phyloP scores from a whole-genome alignment of 805 yeast genomes.

The Ascoidea asiatica region DNA sequence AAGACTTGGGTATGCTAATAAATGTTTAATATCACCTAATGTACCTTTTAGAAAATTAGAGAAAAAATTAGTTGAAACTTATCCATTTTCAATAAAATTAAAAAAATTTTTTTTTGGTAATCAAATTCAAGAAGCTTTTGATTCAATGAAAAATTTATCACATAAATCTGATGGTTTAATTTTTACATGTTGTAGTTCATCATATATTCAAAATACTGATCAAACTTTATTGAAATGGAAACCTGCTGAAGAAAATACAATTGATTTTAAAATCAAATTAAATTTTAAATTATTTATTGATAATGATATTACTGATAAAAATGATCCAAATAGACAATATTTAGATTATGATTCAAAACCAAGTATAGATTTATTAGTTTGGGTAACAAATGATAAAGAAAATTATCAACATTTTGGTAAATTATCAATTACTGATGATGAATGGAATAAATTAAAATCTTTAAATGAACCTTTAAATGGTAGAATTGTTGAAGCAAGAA shows the following conservation, averaged over 20 bases:
- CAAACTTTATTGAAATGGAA: slow-evolving; percentile 86
- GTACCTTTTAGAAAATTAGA: slow-evolving; percentile 49
- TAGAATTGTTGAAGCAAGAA: slow-evolving; percentile 74
- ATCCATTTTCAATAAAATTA: slow-evolving; percentile 78
- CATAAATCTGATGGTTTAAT: slow-evolving; percentile 92
- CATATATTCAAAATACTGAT: slow-evolving; percentile 85
- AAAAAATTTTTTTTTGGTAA: slow-evolving; percentile 82
- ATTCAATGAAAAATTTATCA: slow-evolving; percentile 55
- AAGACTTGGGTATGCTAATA: slow-evolving; percentile 77
- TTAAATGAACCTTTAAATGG: slow-evolving; percentile 77
- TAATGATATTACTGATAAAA: slow-evolving; percentile 40
- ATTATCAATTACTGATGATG: slow-evolving; percentile 47
- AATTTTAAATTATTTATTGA: slow-evolving; percentile 47
- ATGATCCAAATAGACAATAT: slow-evolving; percentile 60
- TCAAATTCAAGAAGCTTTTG: slow-evolving; percentile 61
- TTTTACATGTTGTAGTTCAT: slow-evolving; percentile 81
- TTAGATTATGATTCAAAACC: slow-evolving; percentile 78
- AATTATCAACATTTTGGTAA: slow-evolving; percentile 56
- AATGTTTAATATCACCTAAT: slow-evolving; percentile 72
- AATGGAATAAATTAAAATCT: slow-evolving; percentile 67
- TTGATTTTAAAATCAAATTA: slow-evolving; percentile 68
- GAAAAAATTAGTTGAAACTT: slow-evolving; percentile 62
- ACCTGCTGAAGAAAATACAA: slow-evolving; percentile 88
- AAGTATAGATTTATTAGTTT: slow-evolving; percentile 46
- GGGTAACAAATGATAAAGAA: slow-evolving; percentile 46